Percentiles rank a stretch among this genome's conserved stretches.
phyloP scores from a whole-genome alignment of 441 rosid genomes.

The Jatropha podagrica region DNA sequence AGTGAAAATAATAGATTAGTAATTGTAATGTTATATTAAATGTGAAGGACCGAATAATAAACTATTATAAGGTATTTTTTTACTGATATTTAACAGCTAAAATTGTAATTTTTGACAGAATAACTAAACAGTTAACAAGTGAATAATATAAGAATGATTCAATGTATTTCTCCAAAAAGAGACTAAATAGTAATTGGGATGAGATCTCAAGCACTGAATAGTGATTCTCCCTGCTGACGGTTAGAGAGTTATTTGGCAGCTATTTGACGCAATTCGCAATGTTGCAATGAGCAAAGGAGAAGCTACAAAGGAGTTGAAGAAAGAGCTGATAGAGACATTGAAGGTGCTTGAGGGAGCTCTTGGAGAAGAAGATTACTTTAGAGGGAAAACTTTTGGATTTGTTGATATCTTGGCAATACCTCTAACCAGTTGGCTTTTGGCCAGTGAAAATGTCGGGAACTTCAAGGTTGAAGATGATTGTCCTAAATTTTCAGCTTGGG shows the following conservation, averaged over 20 bases:
- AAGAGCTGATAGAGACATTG: constrained; percentile 38
- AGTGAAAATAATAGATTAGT: too few relatives aligned
- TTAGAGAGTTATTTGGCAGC: constrained; percentile 16
- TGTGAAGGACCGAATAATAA: too few relatives aligned
- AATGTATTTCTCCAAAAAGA: too few relatives aligned
- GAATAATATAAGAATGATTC: too few relatives aligned
- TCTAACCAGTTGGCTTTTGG: constrained; percentile 38
- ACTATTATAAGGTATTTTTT: too few relatives aligned
- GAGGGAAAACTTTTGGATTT: constrained; percentile 41
- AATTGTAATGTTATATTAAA: too few relatives aligned
- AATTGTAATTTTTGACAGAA: too few relatives aligned
- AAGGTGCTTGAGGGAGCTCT: constrained; percentile 48
- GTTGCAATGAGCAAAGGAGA: constrained; percentile 40
- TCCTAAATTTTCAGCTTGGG: constrained; percentile 50
- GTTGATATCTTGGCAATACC: constrained; percentile 42
- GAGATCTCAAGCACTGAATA: too few relatives aligned
- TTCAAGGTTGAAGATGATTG: constrained; percentile 38
- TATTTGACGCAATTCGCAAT: constrained; percentile 31
- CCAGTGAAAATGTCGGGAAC: constrained; percentile 39
- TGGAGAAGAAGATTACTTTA: constrained; percentile 44
- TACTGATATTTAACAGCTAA: too few relatives aligned
- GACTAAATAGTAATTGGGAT: too few relatives aligned
- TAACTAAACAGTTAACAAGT: too few relatives aligned
- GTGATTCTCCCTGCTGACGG: too few relatives aligned
- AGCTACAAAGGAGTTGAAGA: constrained; percentile 35